Evolutionary conservation across 805 yeast species (phyloP).

Genomic region (Lipomyces lipofer): DNA sequence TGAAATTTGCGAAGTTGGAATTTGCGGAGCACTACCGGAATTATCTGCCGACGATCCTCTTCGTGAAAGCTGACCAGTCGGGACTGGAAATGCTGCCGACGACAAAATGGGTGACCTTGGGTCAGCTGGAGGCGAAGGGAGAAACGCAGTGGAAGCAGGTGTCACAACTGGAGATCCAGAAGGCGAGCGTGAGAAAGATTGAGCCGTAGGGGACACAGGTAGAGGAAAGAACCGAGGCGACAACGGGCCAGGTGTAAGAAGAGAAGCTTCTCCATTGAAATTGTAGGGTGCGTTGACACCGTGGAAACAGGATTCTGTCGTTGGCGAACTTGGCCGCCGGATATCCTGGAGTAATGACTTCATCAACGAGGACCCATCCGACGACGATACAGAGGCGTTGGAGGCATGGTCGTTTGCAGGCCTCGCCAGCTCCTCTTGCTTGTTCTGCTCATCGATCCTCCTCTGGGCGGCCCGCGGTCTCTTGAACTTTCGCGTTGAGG

Average conservation of each 20-base stretch:
- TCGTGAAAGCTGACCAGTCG: slow-evolving; percentile 14
- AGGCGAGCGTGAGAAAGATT: too few species aligned
- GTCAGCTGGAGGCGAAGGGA: slow-evolving; percentile 26
- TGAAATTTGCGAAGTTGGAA: slow-evolving; percentile 4
- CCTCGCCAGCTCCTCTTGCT: neutral
- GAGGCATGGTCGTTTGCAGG: neutral
- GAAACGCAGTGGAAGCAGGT: neutral
- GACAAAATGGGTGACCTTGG: too few species aligned
- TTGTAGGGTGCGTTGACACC: too few species aligned
- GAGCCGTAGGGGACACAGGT: slow-evolving; percentile 1
- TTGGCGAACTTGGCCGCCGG: slow-evolving; percentile 26
- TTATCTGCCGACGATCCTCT: neutral
- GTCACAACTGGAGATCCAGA: slow-evolving; percentile 10
- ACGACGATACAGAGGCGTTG: neutral
- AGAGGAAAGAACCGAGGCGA: too few species aligned
- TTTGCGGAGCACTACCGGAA: too few species aligned
- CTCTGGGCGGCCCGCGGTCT: slow-evolving; percentile 26
- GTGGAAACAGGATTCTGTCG: too few species aligned
- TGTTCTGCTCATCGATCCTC: neutral
- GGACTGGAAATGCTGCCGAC: slow-evolving; percentile 17
- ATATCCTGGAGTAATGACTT: slow-evolving; percentile 23
- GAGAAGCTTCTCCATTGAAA: slow-evolving; percentile 1
- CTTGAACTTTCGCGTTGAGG: slow-evolving; percentile 25
- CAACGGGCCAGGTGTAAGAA: slow-evolving; percentile 25
- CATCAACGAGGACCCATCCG: slow-evolving; percentile 21